phyloP scores from a whole-genome alignment of 2,329 filamentous ascomycete species.

The Dryadomyces sulphureus region DNA sequence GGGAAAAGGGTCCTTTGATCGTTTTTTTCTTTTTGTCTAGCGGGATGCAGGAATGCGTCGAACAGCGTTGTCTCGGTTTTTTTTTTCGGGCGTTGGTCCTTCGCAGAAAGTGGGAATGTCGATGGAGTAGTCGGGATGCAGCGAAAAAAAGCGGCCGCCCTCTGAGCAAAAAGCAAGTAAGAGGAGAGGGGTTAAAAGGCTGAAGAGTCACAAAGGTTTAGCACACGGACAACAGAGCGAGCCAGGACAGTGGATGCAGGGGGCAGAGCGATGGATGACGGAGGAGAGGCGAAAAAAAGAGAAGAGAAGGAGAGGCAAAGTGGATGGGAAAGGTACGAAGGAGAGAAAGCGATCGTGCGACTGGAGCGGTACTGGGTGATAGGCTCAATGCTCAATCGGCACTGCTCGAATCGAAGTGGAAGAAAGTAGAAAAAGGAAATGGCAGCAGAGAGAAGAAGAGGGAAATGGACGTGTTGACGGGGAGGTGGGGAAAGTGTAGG shows the following conservation, averaged over 20 bases:
- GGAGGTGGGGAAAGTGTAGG: slow-evolving; percentile 5
- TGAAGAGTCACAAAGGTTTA: background rate
- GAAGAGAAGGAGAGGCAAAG: background rate
- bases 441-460: slow-evolving; percentile 1
- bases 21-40: background rate
- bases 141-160: background rate
- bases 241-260: background rate
- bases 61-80: background rate
- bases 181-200: background rate
- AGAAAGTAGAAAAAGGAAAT: slow-evolving; percentile 1
- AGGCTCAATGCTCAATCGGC: background rate
- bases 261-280: background rate
- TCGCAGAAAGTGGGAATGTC: no score
- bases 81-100: background rate
- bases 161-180: background rate
- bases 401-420: background rate
- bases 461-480: slow-evolving; percentile 7
- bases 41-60: background rate
- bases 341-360: background rate
- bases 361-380: background rate
- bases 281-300: background rate
- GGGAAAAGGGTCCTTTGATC: background rate
- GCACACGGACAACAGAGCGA: background rate
- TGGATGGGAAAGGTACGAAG: background rate
- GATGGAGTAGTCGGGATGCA: background rate